Conservation (phyloP, 345 rosid species). For the Citrus maxima region DNA sequence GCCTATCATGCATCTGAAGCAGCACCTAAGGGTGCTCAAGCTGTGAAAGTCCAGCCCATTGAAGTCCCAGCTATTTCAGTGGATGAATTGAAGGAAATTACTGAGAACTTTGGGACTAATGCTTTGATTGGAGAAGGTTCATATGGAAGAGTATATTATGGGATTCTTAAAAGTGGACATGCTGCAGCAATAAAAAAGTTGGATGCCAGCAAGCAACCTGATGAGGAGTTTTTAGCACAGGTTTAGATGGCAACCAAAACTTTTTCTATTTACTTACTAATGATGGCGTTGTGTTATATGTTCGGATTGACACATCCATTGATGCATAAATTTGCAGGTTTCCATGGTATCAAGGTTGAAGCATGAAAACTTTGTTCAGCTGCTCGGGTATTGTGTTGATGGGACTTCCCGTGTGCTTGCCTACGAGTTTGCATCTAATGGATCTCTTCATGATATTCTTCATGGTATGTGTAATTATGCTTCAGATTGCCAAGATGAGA, state of each 20-base stretch:
- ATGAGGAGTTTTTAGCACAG: conserved; percentile 48
- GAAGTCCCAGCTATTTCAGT: conserved; percentile 60
- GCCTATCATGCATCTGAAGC: conserved; percentile 48
- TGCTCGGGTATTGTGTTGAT: conserved; percentile 73
- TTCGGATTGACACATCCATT: neutral
- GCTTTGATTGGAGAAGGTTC: conserved; percentile 81
- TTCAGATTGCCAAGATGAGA: neutral
- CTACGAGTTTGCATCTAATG: conserved; percentile 80
- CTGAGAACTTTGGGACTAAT: conserved; percentile 49
- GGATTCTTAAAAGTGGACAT: conserved; percentile 39
- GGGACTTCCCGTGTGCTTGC: conserved; percentile 69
- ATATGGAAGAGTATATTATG: conserved; percentile 67
- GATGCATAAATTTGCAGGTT: conserved; percentile 38
- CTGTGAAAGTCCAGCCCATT: conserved; percentile 63
- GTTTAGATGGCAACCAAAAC: conserved; percentile 14
- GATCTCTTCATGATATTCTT: conserved; percentile 83
- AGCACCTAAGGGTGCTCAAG: conserved; percentile 46
- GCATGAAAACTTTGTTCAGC: conserved; percentile 64
- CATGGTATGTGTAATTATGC: conserved; percentile 45
- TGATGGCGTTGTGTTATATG: neutral
- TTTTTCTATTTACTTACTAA: neutral
- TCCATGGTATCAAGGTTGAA: conserved; percentile 76
- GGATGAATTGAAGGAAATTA: conserved; percentile 58
- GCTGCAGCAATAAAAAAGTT: conserved; percentile 67
- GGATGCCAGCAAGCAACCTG: conserved; percentile 68